phyloP scores from a whole-genome alignment of 1,139 yeast genomes.

The Zygotorulaspora mrakii region DNA sequence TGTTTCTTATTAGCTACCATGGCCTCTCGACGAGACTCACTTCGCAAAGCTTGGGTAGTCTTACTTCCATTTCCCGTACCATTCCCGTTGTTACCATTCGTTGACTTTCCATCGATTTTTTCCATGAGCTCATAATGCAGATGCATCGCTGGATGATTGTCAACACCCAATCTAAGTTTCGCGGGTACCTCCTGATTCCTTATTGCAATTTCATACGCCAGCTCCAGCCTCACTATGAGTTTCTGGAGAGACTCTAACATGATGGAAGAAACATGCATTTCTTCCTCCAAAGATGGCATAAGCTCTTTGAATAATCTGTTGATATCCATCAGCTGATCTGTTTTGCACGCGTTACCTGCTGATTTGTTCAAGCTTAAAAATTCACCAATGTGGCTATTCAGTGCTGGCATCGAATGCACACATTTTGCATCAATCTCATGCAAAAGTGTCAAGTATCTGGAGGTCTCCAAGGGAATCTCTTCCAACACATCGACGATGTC shows the following conservation, averaged over 20 bases:
- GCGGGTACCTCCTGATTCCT: constrained; percentile 70
- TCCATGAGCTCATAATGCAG: constrained; percentile 37
- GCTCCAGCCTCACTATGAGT: constrained; percentile 69
- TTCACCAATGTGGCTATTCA: constrained; percentile 54
- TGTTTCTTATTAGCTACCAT: constrained; percentile 71
- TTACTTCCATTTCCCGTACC: constrained; percentile 39
- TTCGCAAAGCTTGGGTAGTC: constrained; percentile 65
- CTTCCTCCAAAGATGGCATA: constrained; percentile 91
- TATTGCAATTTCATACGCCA: constrained; percentile 70
- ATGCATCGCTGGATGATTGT: constrained; percentile 80
- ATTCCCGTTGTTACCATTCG: constrained; percentile 7
- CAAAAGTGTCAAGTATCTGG: constrained; percentile 79
- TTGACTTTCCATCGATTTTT: constrained; percentile 29
- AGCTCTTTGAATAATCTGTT: constrained; percentile 58
- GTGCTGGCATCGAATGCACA: constrained; percentile 65
- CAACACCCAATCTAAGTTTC: constrained; percentile 58
- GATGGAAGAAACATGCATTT: constrained; percentile 93
- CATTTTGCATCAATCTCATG: constrained; percentile 96
- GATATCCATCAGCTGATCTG: constrained; percentile 40
- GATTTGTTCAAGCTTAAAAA: constrained; percentile 41
- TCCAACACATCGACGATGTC: constrained; percentile 89
- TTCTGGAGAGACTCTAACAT: constrained; percentile 76
- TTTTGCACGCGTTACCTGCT: constrained; percentile 31
- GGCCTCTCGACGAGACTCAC: constrained; percentile 87
- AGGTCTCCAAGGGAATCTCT: constrained; percentile 80